These are phyloP conservation scores for Apiospora marii DNA, from an alignment of 2,329 filamentous ascomycete genomes.

Conservation along the genomic window DNA sequence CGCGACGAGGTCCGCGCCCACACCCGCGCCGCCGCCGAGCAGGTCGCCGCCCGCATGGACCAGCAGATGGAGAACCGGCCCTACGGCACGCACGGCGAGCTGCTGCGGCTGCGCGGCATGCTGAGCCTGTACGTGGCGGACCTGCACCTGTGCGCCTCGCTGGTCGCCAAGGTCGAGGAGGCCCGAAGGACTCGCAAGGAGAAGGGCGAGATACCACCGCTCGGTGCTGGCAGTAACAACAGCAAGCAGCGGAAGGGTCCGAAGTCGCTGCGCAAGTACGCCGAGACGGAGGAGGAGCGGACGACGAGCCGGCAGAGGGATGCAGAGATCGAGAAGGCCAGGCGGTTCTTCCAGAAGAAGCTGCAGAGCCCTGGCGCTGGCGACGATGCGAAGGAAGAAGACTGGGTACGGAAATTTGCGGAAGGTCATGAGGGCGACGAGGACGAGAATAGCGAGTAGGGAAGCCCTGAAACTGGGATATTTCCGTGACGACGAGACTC, in stretches of 20 bases:
- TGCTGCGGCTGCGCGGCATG: conserved; percentile 78
- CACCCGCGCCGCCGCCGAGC: conserved; percentile 66
- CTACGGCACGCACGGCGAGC: conserved; percentile 70
- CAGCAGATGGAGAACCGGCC: conserved; percentile 73
- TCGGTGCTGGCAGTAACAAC: not conserved
- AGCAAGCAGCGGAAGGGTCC: not conserved
- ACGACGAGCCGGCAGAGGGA: conserved; percentile 38
- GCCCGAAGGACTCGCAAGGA: not conserved
- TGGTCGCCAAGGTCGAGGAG: conserved; percentile 32
- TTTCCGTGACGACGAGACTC: not conserved
- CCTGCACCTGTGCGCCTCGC: conserved; percentile 57
- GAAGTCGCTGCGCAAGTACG: conserved; percentile 25
- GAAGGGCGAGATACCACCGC: not conserved
- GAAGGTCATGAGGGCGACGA: conserved; percentile 41
- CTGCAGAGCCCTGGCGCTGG: conserved; percentile 29
- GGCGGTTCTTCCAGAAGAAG: conserved; percentile 48
- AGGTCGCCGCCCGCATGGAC: conserved; percentile 75
- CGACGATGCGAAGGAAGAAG: conserved; percentile 42
- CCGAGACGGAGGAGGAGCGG: conserved; percentile 38
- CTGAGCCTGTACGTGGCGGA: conserved; percentile 79
- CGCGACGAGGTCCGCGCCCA: conserved; percentile 53
- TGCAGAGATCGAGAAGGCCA: conserved; percentile 48
- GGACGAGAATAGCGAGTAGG: conserved; percentile 27
- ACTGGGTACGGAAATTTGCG: conserved; percentile 42
- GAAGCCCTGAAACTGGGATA: not conserved